Conservation (phyloP, 2,329 filamentous ascomycete species). For the Phoma herbarum region DNA sequence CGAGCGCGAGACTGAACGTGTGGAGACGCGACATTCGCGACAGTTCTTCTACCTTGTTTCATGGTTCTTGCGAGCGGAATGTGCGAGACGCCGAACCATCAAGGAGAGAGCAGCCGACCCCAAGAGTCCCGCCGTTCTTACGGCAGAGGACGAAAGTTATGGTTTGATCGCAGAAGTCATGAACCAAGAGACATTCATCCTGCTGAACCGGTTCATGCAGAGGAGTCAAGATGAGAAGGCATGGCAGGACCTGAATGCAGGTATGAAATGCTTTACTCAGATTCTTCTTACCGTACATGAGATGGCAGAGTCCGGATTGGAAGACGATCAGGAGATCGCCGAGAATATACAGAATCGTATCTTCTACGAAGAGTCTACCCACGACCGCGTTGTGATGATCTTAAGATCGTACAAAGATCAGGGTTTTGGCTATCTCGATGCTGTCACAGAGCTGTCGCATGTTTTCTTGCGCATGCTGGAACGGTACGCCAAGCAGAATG, state of each 20-base stretch:
- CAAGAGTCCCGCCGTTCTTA: slow-evolving; percentile 51
- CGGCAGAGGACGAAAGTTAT: slow-evolving; percentile 74
- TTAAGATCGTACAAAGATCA: slow-evolving; percentile 90
- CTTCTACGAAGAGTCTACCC: slow-evolving; percentile 97
- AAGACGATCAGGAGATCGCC: slow-evolving; percentile 97
- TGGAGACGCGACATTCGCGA: slow-evolving; percentile 77
- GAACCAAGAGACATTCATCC: slow-evolving; percentile 94
- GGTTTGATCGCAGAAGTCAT: slow-evolving; percentile 87
- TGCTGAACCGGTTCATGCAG: slow-evolving; percentile 84
- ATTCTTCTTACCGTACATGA: slow-evolving; percentile 91
- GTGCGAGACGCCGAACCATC: slow-evolving; percentile 68
- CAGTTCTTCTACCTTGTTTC: slow-evolving; percentile 93
- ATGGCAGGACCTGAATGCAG: slow-evolving; percentile 85
- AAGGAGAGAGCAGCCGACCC: slow-evolving; percentile 63
- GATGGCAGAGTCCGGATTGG: slow-evolving; percentile 82
- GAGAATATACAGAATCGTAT: slow-evolving; percentile 96
- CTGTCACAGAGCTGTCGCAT: slow-evolving; percentile 87
- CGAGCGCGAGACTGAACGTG: slow-evolving; percentile 84
- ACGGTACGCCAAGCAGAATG: slow-evolving; percentile 92
- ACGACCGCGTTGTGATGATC: slow-evolving; percentile 84
- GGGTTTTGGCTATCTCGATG: slow-evolving; percentile 91
- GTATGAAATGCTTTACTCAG: slow-evolving; percentile 94
- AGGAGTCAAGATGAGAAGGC: slow-evolving; percentile 80
- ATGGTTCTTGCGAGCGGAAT: slow-evolving; percentile 92
- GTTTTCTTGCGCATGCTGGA: slow-evolving; percentile 93